Conservation (phyloP, 2,329 filamentous ascomycete species). For the Diaporthe sp. region DNA sequence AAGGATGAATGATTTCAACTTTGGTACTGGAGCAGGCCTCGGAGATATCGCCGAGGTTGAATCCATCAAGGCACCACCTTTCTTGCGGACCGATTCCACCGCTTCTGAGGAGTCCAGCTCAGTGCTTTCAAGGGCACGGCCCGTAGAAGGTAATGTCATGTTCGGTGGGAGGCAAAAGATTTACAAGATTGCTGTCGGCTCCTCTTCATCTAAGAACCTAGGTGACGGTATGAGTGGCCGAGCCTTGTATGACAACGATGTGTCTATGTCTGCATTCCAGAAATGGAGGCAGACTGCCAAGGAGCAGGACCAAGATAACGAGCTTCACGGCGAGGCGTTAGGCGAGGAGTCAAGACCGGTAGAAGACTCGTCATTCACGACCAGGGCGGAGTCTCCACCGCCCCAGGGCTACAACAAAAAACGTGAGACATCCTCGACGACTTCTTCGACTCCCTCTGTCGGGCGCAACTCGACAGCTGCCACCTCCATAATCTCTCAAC, state of each 20-base stretch:
- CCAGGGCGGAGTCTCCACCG: constrained; percentile 68
- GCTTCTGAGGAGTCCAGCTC: constrained; percentile 78
- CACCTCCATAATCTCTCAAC: constrained; percentile 87
- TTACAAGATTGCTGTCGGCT: constrained; percentile 80
- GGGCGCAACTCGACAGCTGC: constrained; percentile 87
- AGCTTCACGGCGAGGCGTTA: constrained; percentile 51
- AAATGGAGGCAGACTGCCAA: constrained; percentile 75
- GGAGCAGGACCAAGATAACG: constrained; percentile 55
- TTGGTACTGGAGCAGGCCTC: constrained; percentile 66
- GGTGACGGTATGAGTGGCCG: constrained; percentile 72
- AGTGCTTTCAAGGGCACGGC: constrained; percentile 87
- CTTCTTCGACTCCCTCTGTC: constrained; percentile 76
- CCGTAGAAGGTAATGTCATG: constrained; percentile 89
- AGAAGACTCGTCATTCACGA: constrained; percentile 51
- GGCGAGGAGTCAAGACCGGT: constrained; percentile 49
- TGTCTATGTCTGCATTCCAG: constrained; percentile 86
- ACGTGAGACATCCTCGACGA: constrained; percentile 88
- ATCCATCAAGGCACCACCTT: constrained; percentile 75
- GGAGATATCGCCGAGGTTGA: constrained; percentile 92
- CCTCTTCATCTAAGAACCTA: constrained; percentile 56
- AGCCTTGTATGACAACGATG: constrained; percentile 87
- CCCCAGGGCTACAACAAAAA: constrained; percentile 78
- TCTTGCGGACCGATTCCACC: constrained; percentile 75
- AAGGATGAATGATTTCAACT: constrained; percentile 79
- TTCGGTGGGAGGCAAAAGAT: constrained; percentile 98